Evolutionary conservation across 257 asterid genomes (phyloP).

Genomic region (Fraxinus excelsior): DNA sequence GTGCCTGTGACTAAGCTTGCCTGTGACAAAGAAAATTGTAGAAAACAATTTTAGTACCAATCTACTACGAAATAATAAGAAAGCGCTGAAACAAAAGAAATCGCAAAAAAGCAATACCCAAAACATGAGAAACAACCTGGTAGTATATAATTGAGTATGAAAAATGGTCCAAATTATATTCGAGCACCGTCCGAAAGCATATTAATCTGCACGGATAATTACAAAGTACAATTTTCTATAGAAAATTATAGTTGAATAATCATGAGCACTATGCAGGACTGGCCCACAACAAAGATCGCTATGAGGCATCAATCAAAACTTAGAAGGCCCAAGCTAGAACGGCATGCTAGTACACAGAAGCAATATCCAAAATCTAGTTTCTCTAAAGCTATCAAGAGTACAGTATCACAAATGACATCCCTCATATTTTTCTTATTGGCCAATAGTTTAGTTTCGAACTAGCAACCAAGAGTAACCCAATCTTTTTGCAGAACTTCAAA

Average conservation of each 20-base stretch:
- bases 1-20: slow-evolving; percentile 23
- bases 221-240: background rate
- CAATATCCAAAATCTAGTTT: background rate
- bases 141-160: background rate
- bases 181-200: background rate
- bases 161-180: background rate
- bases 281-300: background rate
- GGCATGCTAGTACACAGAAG: background rate
- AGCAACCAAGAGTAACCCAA: background rate
- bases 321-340: background rate
- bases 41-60: slow-evolving; percentile 6
- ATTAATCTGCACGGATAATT: background rate
- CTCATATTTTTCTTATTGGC: background rate
- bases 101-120: background rate
- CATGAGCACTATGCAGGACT: background rate
- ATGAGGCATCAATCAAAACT: background rate
- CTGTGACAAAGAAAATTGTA: slow-evolving; percentile 10
- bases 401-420: background rate
- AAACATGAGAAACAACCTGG: slow-evolving; percentile 1
- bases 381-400: background rate
- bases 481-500: background rate
- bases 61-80: slow-evolving; percentile 11
- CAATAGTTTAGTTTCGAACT: background rate
- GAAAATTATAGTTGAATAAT: background rate
- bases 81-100: slow-evolving; percentile 7